Evolutionary conservation across 2,329 filamentous ascomycete species (phyloP), one percentile per base, ranked within the genome.

Genomic region (Sclerotinia spermophila): DNA sequence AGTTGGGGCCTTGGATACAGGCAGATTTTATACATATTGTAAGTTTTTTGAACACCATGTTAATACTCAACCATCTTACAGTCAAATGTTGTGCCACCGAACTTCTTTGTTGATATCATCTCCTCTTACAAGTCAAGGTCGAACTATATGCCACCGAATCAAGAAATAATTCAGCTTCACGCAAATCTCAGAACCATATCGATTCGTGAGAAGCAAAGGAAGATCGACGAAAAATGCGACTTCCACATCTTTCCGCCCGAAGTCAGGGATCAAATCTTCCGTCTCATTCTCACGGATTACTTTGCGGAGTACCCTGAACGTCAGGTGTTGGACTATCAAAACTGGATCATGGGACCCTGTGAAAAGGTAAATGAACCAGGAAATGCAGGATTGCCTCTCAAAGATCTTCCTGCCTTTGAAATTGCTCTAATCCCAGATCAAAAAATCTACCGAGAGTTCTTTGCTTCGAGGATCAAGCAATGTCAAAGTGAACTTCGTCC

Each of bases 341-440:
- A 67, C 35, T 59, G 33, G 55, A 58, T 35, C 45, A n/a, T 8
- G 17, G 33, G 53, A 58, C n/a, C 19, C 5, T 59, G 30, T 45
- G 11, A 15, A n/a, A 44, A n/a, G 4, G 24, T 42, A 13, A 11
- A 38, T 17, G 48, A 5, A n/a, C 38, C 40, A 24, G 19, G 40
- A 33, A 42, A 67, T 38, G 4, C 53, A 44, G 38, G 53, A 15
- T 40, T 58, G 17, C 10, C 21, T 44, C 51, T 59, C 27, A 35
- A 24, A 40, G 35, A 56, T 15, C 64, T 56, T 38, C 51, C 48
- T n/a, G 17, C 24, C 40, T 53, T 67, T 53, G 64, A 67, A 67
- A 24, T 33, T 27, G 64, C 48, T 33, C 27, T 67, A 19, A 58
- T 67, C 19, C 51, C 53, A 3, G 65, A 59, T 24, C 17, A 42